Conservation (phyloP, 345 rosid species). For the Cardamine resedifolia region DNA sequence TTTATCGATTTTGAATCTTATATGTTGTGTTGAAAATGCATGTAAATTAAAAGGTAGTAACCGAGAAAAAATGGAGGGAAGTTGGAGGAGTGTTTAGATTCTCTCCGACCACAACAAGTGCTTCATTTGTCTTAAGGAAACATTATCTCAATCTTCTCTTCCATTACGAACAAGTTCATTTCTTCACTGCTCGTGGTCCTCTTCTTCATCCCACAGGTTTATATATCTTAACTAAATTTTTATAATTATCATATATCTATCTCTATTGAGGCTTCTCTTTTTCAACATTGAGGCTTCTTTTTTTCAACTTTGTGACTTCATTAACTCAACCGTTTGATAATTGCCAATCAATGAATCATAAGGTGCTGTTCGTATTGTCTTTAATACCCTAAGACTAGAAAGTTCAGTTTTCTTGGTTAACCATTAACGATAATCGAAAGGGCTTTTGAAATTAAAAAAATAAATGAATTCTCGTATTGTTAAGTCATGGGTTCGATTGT, state of each 20-base stretch:
- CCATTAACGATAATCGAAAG: neutral
- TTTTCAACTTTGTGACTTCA: neutral
- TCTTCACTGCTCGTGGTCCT: constrained; percentile 71
- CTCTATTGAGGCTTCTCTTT: neutral
- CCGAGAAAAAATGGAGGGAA: constrained; percentile 99
- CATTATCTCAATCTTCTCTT: constrained; percentile 78
- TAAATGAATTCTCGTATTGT: neutral
- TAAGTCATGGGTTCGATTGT: constrained; percentile 11
- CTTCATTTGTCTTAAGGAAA: constrained; percentile 88
- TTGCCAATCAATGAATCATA: constrained; percentile 4
- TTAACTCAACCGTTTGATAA: neutral
- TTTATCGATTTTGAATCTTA: neutral
- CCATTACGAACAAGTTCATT: constrained; percentile 89
- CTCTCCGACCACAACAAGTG: constrained; percentile 92
- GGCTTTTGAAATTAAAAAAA: neutral
- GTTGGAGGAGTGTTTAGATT: constrained; percentile 85
- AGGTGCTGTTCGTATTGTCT: neutral
- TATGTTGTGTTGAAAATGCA: constrained; percentile 15
- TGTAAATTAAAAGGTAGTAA: constrained; percentile 60
- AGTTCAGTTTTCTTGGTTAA: neutral
- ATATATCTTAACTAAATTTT: neutral
- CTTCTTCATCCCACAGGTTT: constrained; percentile 53
- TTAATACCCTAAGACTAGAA: constrained; percentile 4
- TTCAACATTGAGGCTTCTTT: neutral
- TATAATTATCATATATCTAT: neutral